A percentile compares a stretch with the other conserved stretches of the same genome.
Evolutionary conservation across 495 filamentous ascomycete genomes (phyloP).

Genomic region (Xylaria cubensis): DNA sequence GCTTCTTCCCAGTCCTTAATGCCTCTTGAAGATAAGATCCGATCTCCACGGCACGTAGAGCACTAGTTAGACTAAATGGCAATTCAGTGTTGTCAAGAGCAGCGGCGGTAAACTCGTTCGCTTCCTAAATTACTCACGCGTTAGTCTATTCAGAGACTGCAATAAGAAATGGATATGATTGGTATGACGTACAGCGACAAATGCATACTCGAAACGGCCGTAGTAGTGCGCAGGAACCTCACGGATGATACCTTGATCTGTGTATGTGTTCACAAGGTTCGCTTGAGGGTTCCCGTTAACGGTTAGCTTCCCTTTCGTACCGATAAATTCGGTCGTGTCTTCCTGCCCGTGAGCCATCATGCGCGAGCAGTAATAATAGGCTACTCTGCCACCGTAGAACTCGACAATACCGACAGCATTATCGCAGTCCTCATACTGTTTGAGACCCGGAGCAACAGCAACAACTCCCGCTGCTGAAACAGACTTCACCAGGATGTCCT

Average conservation of each 20-base stretch:
- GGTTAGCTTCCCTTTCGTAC: slow-evolving; percentile 64
- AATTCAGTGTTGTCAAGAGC: slow-evolving; percentile 59
- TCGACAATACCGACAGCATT: slow-evolving; percentile 70
- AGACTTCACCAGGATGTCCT: slow-evolving; percentile 54
- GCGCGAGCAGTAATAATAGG: slow-evolving; percentile 63
- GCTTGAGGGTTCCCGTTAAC: slow-evolving; percentile 61
- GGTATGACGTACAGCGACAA: slow-evolving; percentile 45
- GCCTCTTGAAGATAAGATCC: slow-evolving; percentile 66
- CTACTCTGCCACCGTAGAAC: slow-evolving; percentile 66
- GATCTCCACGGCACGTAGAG: slow-evolving; percentile 66
- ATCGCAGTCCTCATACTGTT: slow-evolving; percentile 64
- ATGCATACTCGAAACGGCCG: slow-evolving; percentile 67
- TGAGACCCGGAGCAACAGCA: slow-evolving; percentile 64
- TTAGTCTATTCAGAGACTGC: background rate
- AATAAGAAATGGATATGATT: background rate
- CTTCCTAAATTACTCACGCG: slow-evolving; percentile 48
- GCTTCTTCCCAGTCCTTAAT: slow-evolving; percentile 62
- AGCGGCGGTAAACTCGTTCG: slow-evolving; percentile 64
- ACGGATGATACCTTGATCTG: slow-evolving; percentile 54
- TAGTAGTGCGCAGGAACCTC: slow-evolving; percentile 67
- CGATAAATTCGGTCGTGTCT: slow-evolving; percentile 68
- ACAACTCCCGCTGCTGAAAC: slow-evolving; percentile 61
- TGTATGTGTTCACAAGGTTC: slow-evolving; percentile 61
- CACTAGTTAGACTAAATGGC: slow-evolving; percentile 60
- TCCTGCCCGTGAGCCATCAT: slow-evolving; percentile 72